Conservation (phyloP, 169 alveolate genomes). For the Theileria orientalis region DNA sequence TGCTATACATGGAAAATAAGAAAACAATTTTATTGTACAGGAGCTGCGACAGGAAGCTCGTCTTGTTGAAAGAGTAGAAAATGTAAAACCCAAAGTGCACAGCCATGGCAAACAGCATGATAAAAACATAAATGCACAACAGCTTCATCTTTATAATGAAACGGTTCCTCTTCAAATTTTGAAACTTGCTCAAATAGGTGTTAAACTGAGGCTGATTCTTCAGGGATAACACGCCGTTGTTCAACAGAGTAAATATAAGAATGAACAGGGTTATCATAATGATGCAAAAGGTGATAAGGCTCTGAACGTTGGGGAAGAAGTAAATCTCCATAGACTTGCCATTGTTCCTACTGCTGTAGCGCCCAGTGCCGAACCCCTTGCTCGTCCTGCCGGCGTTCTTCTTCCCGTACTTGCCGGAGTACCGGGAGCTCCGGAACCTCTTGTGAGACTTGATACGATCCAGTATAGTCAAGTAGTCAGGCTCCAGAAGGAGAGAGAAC, state of each 20-base stretch:
- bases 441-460: too few relatives aligned
- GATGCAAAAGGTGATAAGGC: not conserved
- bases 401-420: not conserved
- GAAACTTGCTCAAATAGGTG: not conserved
- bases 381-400: not conserved
- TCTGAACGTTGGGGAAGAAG: slow-evolving; percentile 1
- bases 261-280: not conserved
- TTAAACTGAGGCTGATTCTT: too few relatives aligned
- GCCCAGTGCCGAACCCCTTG: not conserved
- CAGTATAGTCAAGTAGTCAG: not conserved
- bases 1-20: too few relatives aligned
- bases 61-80: not conserved
- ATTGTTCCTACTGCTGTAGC: not conserved
- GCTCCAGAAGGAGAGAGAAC: not conserved
- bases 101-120: not conserved
- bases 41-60: not conserved
- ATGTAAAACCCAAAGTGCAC: not conserved
- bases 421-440: too few relatives aligned
- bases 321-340: not conserved
- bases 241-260: not conserved
- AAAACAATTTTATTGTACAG: too few relatives aligned
- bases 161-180: not conserved
- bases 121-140: not conserved
- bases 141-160: not conserved
- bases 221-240: not conserved